phyloP scores from a whole-genome alignment of 805 yeast genomes.

The Torulaspora microellipsoides region DNA sequence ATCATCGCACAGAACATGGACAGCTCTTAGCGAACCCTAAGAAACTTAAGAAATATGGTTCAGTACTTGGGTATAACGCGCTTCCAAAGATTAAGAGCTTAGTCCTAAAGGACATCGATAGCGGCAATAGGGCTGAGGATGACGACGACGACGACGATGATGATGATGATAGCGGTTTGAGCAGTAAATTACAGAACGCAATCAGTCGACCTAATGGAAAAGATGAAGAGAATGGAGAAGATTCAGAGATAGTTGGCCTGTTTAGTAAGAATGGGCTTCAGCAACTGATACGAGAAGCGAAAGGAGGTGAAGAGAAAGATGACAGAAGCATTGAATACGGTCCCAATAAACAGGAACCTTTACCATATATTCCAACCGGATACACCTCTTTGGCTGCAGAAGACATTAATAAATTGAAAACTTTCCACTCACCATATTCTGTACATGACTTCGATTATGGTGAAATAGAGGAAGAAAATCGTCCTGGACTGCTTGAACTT shows the following conservation, averaged over 20 bases:
- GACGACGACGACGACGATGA: constrained; percentile 21
- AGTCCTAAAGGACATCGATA: constrained; percentile 27
- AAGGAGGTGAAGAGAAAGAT: constrained; percentile 12
- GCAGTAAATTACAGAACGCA: constrained; percentile 31
- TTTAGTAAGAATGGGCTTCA: constrained; percentile 14
- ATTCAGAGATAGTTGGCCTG: constrained; percentile 10
- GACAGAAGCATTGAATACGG: constrained; percentile 41
- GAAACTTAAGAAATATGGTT: constrained; percentile 34
- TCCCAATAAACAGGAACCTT: constrained; percentile 38
- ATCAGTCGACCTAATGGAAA: constrained; percentile 31
- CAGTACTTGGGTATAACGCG: constrained; percentile 26
- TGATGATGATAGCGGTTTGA: constrained; percentile 10
- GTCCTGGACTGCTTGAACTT: constrained; percentile 8
- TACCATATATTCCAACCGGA: constrained; percentile 44
- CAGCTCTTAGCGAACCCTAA: constrained; percentile 22
- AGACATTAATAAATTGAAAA: constrained; percentile 28
- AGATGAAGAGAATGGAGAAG: constrained; percentile 11
- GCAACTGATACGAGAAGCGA: constrained; percentile 16
- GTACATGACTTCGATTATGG: constrained; percentile 20
- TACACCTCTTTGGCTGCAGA: constrained; percentile 39
- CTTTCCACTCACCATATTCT: constrained; percentile 18
- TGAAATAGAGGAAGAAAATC: constrained; percentile 15
- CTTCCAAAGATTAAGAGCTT: constrained; percentile 27
- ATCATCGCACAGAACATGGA: constrained; percentile 4
- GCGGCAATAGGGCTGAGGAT: constrained; percentile 9